These are phyloP conservation scores for Huiozyma sinensis DNA, from an alignment of 805 yeast species.

Conservation along the genomic window DNA sequence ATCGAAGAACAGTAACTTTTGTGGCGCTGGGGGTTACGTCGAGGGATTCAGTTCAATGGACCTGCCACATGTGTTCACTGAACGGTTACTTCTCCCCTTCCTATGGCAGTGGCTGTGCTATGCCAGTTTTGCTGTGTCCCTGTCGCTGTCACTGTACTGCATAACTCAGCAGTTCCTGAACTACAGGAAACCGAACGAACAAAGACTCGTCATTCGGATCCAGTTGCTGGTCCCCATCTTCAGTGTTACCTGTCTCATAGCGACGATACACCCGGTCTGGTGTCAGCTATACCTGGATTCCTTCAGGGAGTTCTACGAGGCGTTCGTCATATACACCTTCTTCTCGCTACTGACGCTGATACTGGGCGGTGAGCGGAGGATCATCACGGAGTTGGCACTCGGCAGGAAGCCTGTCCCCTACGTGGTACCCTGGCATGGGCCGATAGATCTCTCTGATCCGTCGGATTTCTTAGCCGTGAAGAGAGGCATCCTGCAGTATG, in stretches of 20 bases:
- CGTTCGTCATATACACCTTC: constrained; percentile 90
- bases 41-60: no score
- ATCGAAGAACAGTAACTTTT: not conserved
- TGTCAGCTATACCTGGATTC: constrained; percentile 51
- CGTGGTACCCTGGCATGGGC: constrained; percentile 40
- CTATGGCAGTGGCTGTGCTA: constrained; percentile 20
- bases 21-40: no score
- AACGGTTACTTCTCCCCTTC: constrained; percentile 7
- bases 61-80: not conserved
- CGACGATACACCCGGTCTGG: constrained; percentile 37
- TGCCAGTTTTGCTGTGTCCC: constrained; percentile 22
- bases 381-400: constrained; percentile 56
- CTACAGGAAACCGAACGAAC: constrained; percentile 83
- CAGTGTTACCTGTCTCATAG: constrained; percentile 56
- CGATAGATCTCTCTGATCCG: constrained; percentile 83
- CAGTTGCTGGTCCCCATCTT: constrained; percentile 74
- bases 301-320: constrained; percentile 82
- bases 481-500: constrained; percentile 83
- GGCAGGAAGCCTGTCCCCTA: constrained; percentile 55
- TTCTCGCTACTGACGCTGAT: constrained; percentile 71
- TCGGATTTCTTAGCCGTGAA: constrained; percentile 64
- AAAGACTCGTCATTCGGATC: constrained; percentile 73
- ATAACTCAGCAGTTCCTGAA: constrained; percentile 49
- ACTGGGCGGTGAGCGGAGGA: constrained; percentile 86
- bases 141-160: constrained; percentile 34